Conservation (phyloP, 371 early-diverging fungal species). For the Umbelopsis sp. region DNA sequence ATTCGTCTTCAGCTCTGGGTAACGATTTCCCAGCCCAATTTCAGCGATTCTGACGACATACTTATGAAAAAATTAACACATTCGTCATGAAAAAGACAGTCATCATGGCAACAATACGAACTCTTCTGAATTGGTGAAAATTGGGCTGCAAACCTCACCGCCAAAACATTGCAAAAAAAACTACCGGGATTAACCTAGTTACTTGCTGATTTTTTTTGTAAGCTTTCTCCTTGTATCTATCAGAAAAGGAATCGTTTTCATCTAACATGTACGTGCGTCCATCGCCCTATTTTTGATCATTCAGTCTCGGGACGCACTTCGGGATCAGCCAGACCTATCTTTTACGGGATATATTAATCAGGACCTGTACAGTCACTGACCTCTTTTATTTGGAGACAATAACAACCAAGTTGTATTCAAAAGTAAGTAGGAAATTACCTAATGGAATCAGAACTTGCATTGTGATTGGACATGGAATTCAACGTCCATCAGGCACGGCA, state of each 20-base stretch:
- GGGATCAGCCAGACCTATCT: neutral
- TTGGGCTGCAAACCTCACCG: neutral
- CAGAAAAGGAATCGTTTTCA: neutral
- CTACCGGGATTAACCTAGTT: neutral
- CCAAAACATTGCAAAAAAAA: constrained; percentile 14
- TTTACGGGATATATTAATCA: constrained; percentile 10
- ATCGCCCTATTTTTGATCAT: neutral
- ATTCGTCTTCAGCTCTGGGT: neutral
- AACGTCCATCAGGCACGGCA: neutral
- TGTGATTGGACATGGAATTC: neutral
- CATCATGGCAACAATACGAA: neutral
- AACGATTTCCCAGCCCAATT: neutral
- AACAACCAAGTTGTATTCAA: neutral
- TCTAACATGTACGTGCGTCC: neutral
- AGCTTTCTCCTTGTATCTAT: no score
- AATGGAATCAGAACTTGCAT: no score
- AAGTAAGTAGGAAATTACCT: neutral
- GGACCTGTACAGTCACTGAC: no score
- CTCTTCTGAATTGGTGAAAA: neutral
- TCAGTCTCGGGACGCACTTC: neutral
- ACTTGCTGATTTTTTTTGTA: neutral
- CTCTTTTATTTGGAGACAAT: neutral
- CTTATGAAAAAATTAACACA: neutral
- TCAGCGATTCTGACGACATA: neutral
- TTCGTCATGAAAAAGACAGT: neutral